Conservation (phyloP, 108 stramenopile species). For the Cyclotella choctawhatcheeana region DNA sequence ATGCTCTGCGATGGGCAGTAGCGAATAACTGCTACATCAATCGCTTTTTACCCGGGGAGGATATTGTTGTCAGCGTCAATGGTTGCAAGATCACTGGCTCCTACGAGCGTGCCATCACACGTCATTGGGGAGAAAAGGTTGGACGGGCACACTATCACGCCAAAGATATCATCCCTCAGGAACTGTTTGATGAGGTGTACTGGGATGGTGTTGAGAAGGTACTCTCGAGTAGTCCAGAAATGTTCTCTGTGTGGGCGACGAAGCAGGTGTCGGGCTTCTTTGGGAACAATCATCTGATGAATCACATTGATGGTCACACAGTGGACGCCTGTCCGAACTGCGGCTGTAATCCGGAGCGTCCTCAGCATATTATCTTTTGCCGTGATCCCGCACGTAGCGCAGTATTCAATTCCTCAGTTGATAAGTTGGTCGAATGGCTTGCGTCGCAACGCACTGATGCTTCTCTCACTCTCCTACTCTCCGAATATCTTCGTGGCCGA, state of each 20-base stretch:
- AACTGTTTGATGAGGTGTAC: neutral
- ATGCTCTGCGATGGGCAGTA: neutral
- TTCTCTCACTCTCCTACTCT: too few species aligned
- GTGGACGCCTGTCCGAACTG: too few species aligned
- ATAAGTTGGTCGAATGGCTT: too few species aligned
- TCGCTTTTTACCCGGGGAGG: neutral
- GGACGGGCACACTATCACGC: neutral
- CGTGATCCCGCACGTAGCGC: too few species aligned
- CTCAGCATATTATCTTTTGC: too few species aligned
- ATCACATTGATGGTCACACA: too few species aligned
- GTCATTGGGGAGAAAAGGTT: neutral
- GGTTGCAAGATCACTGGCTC: neutral
- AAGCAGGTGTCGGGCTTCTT: too few species aligned
- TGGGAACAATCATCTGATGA: too few species aligned
- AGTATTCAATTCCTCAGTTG: too few species aligned
- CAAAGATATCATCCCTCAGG: neutral
- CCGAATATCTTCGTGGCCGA: too few species aligned
- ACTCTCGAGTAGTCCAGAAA: neutral
- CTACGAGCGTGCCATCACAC: neutral
- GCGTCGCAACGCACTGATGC: too few species aligned
- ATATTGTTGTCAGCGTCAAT: neutral
- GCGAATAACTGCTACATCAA: neutral
- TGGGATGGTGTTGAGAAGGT: constrained; percentile 4
- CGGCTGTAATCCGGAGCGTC: too few species aligned
- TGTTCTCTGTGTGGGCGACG: constrained; percentile 13